Base-by-base conservation (phyloP, 805 yeast genomes). In the Wickerhamiella shivajii region DNA sequence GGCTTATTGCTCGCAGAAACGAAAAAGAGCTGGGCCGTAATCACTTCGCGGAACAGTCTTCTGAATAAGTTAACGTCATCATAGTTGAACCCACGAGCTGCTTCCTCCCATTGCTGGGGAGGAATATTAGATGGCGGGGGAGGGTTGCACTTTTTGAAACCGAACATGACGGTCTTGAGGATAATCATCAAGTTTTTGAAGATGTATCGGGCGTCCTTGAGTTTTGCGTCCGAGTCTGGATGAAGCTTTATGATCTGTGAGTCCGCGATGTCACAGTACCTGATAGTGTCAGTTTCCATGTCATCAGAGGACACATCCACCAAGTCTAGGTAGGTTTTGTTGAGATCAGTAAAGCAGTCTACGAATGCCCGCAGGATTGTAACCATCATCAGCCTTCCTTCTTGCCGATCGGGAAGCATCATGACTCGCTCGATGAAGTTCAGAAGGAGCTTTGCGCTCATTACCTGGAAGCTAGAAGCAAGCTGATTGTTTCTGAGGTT, bases 141-240 rank as follows among this genome's bases (percentile, higher is more conserved):
- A 1, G 95, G 93, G 49, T 85, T 87, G 51, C 93, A 84, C 33
- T 74, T 74, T 50, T 83, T 84, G 43, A 92, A 61, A 3, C 93
- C 94, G 54, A 76, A 80, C 47, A 87, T 77, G 27, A 84, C 78
- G 0, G 95, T 80, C 51, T 85, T 83, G 47, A 90, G 61, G 50
- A 90, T 90, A 4, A 85, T 78, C 76, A 90, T 71, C 34, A 92
- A 59, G 4, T 93, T 84, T 43, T 87, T 71, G 67, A 84, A 83
- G 19, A 90, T 59, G 46, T 79, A 80, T 27, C 92, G 69, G 1
- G 95, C 87, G 51, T 85, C 95, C 46, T 83, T 83, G 34, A 81
- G 60, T 10, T 85, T 80, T 42, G 79, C 87, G 14, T 63, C 58
- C 1, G 66, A 50, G 3, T 56, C 63, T 23, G 69, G 70, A 7